phyloP scores from a whole-genome alignment of 768 basidiomycete genomes.

The Naganishia kalamii region DNA sequence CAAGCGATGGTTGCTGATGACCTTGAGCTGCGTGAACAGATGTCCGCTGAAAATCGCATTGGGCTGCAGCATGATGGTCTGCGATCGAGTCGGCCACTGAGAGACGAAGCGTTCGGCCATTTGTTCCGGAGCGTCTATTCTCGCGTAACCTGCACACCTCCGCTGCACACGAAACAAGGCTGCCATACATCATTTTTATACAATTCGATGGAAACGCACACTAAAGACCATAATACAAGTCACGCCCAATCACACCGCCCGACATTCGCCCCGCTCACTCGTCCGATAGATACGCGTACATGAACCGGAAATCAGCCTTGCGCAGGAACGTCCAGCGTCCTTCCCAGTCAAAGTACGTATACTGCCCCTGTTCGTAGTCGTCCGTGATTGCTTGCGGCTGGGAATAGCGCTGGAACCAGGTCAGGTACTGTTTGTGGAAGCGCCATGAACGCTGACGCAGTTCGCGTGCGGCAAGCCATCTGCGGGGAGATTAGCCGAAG shows the following conservation, averaged over 20 bases:
- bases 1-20: too few species aligned
- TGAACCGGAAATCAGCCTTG: slow-evolving; percentile 89
- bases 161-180: too few species aligned
- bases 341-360: slow-evolving; percentile 99
- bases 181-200: too few species aligned
- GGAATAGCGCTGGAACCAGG: slow-evolving; percentile 98
- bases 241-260: not conserved
- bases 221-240: not conserved
- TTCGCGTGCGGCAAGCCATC: slow-evolving; percentile 92
- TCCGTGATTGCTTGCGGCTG: slow-evolving; percentile 98
- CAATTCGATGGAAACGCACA: too few species aligned
- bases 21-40: too few species aligned
- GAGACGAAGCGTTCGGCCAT: too few species aligned
- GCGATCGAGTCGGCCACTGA: too few species aligned
- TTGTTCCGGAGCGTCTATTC: too few species aligned
- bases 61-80: too few species aligned
- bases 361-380: slow-evolving; percentile 98
- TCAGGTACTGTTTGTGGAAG: slow-evolving; percentile 97
- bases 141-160: too few species aligned
- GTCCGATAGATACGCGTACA: slow-evolving; percentile 16
- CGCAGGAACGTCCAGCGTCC: slow-evolving; percentile 97
- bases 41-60: too few species aligned
- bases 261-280: not conserved
- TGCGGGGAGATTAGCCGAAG: slow-evolving; percentile 38
- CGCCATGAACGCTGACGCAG: slow-evolving; percentile 97